Evolutionary conservation across 192 early-diverging fungal genomes (phyloP).

Genomic region (Blastocladiella britannica): DNA sequence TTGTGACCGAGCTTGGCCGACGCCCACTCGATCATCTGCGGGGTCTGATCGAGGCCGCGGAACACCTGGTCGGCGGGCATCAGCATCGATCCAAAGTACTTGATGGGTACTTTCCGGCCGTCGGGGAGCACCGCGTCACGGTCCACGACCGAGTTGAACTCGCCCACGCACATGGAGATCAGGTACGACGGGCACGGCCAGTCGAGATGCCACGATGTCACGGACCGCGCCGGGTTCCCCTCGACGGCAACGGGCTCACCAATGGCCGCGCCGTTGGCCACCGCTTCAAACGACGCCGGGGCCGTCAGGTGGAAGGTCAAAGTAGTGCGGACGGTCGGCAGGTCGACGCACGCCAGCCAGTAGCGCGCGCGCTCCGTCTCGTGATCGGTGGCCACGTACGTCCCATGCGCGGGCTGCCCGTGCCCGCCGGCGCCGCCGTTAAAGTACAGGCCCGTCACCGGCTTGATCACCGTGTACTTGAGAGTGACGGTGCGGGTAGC

Average conservation of each 20-base stretch:
- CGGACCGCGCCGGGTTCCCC: too few species aligned
- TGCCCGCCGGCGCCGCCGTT: conserved; percentile 11
- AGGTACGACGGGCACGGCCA: conserved; percentile 31
- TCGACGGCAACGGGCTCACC: too few species aligned
- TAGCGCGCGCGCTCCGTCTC: conserved; percentile 25
- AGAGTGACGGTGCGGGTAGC: conserved; percentile 12
- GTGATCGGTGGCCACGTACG: conserved; percentile 22
- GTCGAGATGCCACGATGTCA: too few species aligned
- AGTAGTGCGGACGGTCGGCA: conserved; percentile 21
- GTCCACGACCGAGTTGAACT: conserved; percentile 19
- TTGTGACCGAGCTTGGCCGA: conserved; percentile 20
- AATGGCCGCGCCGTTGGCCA: conserved; percentile 22
- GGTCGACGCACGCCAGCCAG: conserved; percentile 29
- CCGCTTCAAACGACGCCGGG: conserved; percentile 11
- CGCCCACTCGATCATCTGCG: conserved; percentile 22
- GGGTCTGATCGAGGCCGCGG: conserved; percentile 19
- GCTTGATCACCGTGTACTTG: conserved; percentile 12
- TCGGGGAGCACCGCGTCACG: conserved; percentile 18
- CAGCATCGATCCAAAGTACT: too few species aligned
- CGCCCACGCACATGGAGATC: conserved; percentile 27
- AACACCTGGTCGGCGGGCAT: conserved; percentile 15
- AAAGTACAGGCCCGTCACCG: conserved; percentile 25
- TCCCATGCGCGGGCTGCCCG: conserved; percentile 7
- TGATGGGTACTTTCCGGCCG: too few species aligned
- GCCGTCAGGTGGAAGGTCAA: conserved; percentile 21